These are phyloP conservation scores for Beauveria australis DNA, from an alignment of 2,329 filamentous ascomycete species.

Conservation along the genomic window DNA sequence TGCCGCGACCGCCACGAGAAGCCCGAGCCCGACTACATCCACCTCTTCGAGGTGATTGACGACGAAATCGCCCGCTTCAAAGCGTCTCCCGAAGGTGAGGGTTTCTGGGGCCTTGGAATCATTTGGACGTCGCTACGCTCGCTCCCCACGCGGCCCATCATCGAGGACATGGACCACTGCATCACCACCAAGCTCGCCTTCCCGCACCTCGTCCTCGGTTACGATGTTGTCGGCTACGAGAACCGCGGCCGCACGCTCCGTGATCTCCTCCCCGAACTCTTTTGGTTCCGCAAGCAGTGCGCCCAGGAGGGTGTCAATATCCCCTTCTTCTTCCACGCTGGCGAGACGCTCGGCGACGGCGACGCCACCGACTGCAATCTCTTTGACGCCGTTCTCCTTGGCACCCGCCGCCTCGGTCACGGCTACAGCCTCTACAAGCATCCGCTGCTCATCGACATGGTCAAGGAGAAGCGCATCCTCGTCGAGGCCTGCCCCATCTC, in stretches of 20 bases:
- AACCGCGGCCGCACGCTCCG: slow-evolving; percentile 67
- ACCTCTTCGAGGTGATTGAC: slow-evolving; percentile 64
- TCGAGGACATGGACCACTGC: slow-evolving; percentile 80
- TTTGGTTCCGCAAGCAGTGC: slow-evolving; percentile 90
- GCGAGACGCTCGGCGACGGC: slow-evolving; percentile 72
- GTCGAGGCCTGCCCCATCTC: slow-evolving; percentile 87
- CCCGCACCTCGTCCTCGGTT: slow-evolving; percentile 75
- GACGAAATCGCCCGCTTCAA: slow-evolving; percentile 76
- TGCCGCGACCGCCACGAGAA: slow-evolving; percentile 54
- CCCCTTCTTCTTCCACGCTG: slow-evolving; percentile 94
- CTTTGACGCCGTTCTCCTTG: slow-evolving; percentile 81
- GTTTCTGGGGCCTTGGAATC: slow-evolving; percentile 76
- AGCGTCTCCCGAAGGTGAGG: slow-evolving; percentile 56
- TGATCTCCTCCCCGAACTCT: slow-evolving; percentile 73
- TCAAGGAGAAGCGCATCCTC: slow-evolving; percentile 80
- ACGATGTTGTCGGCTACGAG: slow-evolving; percentile 85
- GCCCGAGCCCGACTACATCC: slow-evolving; percentile 58
- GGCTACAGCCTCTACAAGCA: slow-evolving; percentile 87
- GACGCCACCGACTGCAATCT: slow-evolving; percentile 70
- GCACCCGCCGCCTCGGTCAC: slow-evolving; percentile 82
- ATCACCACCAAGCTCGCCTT: slow-evolving; percentile 72
- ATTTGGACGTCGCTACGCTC: slow-evolving; percentile 75
- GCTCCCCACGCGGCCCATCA: slow-evolving; percentile 54
- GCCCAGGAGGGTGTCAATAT: slow-evolving; percentile 69
- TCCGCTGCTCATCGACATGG: slow-evolving; percentile 77